These are phyloP conservation scores for Psilocybe mexicana DNA, from an alignment of 1,284 basidiomycete species.

Conservation along the genomic window DNA sequence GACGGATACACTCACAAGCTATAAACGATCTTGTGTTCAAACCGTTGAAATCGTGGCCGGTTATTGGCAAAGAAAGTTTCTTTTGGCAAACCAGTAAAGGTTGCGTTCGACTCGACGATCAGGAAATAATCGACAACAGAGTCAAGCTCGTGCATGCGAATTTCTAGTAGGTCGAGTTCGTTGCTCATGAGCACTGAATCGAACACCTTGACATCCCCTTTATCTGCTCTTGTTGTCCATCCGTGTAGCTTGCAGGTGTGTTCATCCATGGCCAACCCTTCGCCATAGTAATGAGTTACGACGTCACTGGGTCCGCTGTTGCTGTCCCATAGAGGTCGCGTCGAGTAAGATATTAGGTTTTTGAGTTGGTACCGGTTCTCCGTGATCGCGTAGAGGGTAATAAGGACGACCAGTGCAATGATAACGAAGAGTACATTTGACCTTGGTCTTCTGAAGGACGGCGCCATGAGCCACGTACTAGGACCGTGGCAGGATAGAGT, in stretches of 20 bases:
- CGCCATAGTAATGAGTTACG: constrained; percentile 57
- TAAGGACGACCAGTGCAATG: constrained; percentile 25
- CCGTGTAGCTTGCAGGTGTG: constrained; percentile 56
- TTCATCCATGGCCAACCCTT: constrained; percentile 47
- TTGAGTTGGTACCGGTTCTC: constrained; percentile 46
- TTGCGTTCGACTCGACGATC: constrained; percentile 65
- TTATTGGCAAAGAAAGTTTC: constrained; percentile 51
- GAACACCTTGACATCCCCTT: constrained; percentile 36
- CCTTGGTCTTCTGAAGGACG: constrained; percentile 30
- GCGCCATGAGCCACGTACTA: constrained; percentile 19
- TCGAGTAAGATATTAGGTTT: constrained; percentile 59
- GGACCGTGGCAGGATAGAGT: not conserved
- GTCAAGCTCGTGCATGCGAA: constrained; percentile 66
- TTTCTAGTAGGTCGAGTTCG: constrained; percentile 70
- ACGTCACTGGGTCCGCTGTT: constrained; percentile 48
- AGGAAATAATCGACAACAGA: constrained; percentile 64
- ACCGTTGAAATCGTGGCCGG: constrained; percentile 49
- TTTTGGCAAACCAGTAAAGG: constrained; percentile 64
- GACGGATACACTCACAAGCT: constrained; percentile 35
- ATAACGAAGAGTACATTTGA: constrained; percentile 32
- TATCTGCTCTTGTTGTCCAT: constrained; percentile 42
- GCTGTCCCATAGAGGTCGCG: constrained; percentile 65
- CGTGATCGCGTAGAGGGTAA: constrained; percentile 34
- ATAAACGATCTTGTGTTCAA: constrained; percentile 57
- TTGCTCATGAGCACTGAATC: constrained; percentile 65